Evolutionary conservation across 495 filamentous ascomycete species (phyloP), one percentile per base, ranked within the genome.

Genomic region (Talaromyces borbonicus): DNA sequence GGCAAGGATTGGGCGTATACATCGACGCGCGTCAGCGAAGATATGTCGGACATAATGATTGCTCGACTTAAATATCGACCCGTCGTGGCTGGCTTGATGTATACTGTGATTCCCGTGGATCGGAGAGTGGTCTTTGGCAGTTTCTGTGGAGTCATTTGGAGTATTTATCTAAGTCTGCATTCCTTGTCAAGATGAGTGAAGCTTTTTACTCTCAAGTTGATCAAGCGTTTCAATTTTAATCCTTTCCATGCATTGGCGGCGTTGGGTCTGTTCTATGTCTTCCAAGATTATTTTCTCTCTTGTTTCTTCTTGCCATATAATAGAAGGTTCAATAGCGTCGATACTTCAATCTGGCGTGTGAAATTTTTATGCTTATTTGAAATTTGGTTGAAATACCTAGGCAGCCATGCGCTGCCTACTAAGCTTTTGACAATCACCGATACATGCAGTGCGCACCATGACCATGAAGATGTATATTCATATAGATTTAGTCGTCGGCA

Each of bases 1-100:
- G 74, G 74, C 3, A 46, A 35, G 18, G 12, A 18, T 6, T 46
- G 27, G 43, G 20, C 29, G 2, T 46, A 23, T 36, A 35, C 43
- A 22, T 31, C 43, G 5, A 46, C 30, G 30, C 43, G 43, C 3
- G 43, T 46, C 1, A 27, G 43, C 9, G 43, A 46, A 22, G 43
- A 46, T 35, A 36, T 46, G 43, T 31, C 43, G 3, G 43, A 35
- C 11, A 67, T 98, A 40, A 75, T 87, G 49, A 57, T 71, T 42
- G 88, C 90, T 0, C 80, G 87, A 1, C 77, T 82, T 56, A 87
- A 82, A 61, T 74, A 95, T 30, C 90, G 92, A 78, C 92, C 92
- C 2, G 38, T 80, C n/a, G 84, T 96, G 5, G 85, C 82, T 41
- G 37, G 84, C 18, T 54, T 92, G 16, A 85, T 88, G 61, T 96